Evolutionary conservation across 345 rosid species (phyloP).

Genomic region (Litchi chinensis): DNA sequence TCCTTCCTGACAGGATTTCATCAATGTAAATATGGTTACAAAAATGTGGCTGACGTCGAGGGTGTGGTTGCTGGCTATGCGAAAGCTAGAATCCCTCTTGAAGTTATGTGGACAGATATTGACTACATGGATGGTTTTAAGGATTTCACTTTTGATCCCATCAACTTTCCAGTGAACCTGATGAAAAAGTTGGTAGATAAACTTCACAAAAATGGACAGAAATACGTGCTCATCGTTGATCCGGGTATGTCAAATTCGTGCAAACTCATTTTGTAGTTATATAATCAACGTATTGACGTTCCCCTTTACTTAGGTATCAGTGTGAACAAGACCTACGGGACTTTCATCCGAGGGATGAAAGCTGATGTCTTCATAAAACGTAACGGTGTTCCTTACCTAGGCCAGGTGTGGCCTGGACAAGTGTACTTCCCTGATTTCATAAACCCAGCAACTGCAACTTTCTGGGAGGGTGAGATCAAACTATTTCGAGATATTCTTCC

Average conservation of each 20-base stretch:
- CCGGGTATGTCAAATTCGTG: slow-evolving; percentile 36
- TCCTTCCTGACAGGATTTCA: slow-evolving; percentile 37
- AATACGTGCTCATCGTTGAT: slow-evolving; percentile 47
- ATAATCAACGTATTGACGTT: neutral
- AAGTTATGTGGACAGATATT: slow-evolving; percentile 42
- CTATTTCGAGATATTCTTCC: slow-evolving; percentile 39
- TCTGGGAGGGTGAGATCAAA: slow-evolving; percentile 46
- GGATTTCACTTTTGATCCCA: slow-evolving; percentile 54
- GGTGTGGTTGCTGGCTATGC: slow-evolving; percentile 46
- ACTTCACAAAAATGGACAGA: slow-evolving; percentile 49
- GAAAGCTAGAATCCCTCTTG: slow-evolving; percentile 34
- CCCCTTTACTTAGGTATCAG: slow-evolving; percentile 36
- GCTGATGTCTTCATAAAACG: slow-evolving; percentile 45
- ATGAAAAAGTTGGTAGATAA: slow-evolving; percentile 34
- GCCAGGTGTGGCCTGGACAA: slow-evolving; percentile 51
- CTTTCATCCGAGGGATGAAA: slow-evolving; percentile 46
- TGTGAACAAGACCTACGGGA: slow-evolving; percentile 41
- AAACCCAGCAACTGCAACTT: slow-evolving; percentile 29
- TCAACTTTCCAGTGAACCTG: slow-evolving; percentile 36
- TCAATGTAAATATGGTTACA: slow-evolving; percentile 50
- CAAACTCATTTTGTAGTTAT: neutral
- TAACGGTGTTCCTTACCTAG: slow-evolving; percentile 34
- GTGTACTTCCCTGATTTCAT: slow-evolving; percentile 53
- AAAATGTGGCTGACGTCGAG: slow-evolving; percentile 42
- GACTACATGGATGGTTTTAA: slow-evolving; percentile 55